These are phyloP conservation scores for Phaeosphaeria sp. DNA, from an alignment of 2,329 filamentous ascomycete species.

Conservation along the genomic window DNA sequence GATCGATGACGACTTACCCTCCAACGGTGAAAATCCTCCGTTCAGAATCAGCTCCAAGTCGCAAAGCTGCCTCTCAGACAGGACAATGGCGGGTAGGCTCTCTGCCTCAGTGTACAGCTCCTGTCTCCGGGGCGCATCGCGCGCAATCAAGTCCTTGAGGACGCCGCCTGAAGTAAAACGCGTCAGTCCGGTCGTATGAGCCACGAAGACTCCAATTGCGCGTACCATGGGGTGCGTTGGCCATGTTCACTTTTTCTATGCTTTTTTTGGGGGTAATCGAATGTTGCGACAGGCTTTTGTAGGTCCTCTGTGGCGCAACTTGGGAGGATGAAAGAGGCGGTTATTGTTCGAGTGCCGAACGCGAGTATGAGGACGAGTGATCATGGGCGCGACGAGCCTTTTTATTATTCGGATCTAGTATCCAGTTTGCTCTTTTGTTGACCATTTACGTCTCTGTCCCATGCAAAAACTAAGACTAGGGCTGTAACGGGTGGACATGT, in stretches of 20 bases:
- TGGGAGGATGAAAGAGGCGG: neutral
- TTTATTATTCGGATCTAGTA: slow-evolving; percentile 16
- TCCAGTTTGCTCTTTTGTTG: slow-evolving; percentile 11
- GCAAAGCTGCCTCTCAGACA: slow-evolving; percentile 94
- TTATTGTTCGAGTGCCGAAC: neutral
- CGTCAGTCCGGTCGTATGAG: slow-evolving; percentile 19
- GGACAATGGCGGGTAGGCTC: slow-evolving; percentile 79
- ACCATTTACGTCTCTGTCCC: slow-evolving; percentile 11
- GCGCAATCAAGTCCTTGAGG: slow-evolving; percentile 96
- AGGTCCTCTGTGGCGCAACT: neutral
- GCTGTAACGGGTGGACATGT: slow-evolving; percentile 24
- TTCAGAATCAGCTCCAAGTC: slow-evolving; percentile 97
- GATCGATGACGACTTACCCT: slow-evolving; percentile 69
- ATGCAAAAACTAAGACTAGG: slow-evolving; percentile 26
- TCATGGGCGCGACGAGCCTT: slow-evolving; percentile 10
- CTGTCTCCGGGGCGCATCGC: slow-evolving; percentile 82
- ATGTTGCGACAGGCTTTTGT: neutral
- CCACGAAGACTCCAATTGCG: slow-evolving; percentile 1
- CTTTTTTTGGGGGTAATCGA: neutral
- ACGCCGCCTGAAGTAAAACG: slow-evolving; percentile 70
- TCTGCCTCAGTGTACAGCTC: slow-evolving; percentile 86
- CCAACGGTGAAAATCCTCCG: slow-evolving; percentile 95
- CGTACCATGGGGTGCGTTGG: slow-evolving; percentile 60
- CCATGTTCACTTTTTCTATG: slow-evolving; percentile 44
- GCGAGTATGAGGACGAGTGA: slow-evolving; percentile 1